Evolutionary conservation across 2,329 filamentous ascomycete genomes (phyloP), one percentile per base, ranked within the genome.

Genomic region (Chrysoporthe cubensis): DNA sequence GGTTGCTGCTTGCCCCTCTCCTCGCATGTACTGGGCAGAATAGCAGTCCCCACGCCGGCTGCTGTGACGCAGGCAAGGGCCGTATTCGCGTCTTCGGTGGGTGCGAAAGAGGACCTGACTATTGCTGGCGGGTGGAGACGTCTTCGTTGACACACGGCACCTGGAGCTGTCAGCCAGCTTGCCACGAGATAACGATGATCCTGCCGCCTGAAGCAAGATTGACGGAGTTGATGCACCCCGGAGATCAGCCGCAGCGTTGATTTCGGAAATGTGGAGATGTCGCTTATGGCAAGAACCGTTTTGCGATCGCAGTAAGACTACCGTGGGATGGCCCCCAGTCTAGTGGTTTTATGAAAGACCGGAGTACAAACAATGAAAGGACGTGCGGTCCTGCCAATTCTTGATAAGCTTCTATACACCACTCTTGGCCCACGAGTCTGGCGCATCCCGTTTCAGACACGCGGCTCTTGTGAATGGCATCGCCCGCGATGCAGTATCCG

Each of bases 131-230:
- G 21, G 43, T 61, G 57, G 57, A 32, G 57, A 59, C 7, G 34
- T 13, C 42, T 16, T 3, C 2, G n/a, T 9, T 32, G 21, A 61
- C 42, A 34, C 5, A 18, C 59, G 26, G 43, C 59, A n/a, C 6
- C 16, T 61, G 43, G 13, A 61, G 43, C 14, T 18, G 42, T 61
- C 59, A 61, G 21, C 26, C 59, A 61, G 13, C 59, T 16, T 48
- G 42, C 59, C n/a, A 37, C 16, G 11, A 18, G 59, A 59, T 44
- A 59, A 48, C 21, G 43, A 48, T 34, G 58, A 61, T 61, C 58
- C 18, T 61, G n/a, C n/a, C 42, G 26, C 9, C 43, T 32, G 6
- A 44, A 61, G 59, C 42, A 8, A 44, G 43, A 18, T 34, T 6
- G 26, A 21, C 8, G 13, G 18, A 21, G n/a, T 26, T 43, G 40